Evolutionary conservation across 2,329 filamentous ascomycete species (phyloP).

Genomic region (Sclerotinia sclerotiorum): DNA sequence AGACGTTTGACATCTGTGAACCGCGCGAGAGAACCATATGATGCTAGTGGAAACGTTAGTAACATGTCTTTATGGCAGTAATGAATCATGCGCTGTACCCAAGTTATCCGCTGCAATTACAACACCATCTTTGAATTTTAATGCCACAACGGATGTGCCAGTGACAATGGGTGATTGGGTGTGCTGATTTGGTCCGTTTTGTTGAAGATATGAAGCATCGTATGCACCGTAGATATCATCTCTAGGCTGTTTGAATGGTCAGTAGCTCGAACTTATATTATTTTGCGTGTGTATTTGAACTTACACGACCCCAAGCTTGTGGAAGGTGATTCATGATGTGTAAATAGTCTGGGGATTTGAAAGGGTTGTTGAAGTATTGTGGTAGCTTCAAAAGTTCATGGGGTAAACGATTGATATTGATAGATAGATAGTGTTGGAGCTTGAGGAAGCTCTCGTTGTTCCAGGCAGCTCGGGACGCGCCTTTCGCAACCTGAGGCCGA

Average conservation of each 20-base stretch:
- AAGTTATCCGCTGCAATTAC: constrained; percentile 97
- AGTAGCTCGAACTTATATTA: constrained; percentile 37
- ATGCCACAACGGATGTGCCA: constrained; percentile 88
- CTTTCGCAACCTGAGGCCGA: constrained; percentile 17
- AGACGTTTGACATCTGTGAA: constrained; percentile 97
- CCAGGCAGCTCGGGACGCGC: constrained; percentile 25
- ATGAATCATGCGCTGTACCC: constrained; percentile 51
- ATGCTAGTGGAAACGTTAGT: constrained; percentile 58
- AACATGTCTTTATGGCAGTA: constrained; percentile 23
- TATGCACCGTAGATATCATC: constrained; percentile 97
- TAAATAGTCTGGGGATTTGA: background rate
- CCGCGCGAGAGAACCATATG: constrained; percentile 93
- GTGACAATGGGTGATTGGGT: constrained; percentile 94
- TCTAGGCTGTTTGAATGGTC: constrained; percentile 67
- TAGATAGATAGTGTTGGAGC: constrained; percentile 18
- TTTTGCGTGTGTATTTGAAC: constrained; percentile 38
- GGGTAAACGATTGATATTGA: constrained; percentile 8
- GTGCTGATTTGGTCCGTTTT: constrained; percentile 71
- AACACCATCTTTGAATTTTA: constrained; percentile 96
- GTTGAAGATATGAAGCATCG: constrained; percentile 80
- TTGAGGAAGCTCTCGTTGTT: constrained; percentile 24
- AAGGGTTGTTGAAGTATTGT: constrained; percentile 7
- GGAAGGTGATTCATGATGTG: constrained; percentile 67
- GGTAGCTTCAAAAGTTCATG: constrained; percentile 22
- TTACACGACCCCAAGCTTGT: constrained; percentile 70